These are phyloP conservation scores for Dictyostelium capitatum DNA, from an alignment of 78 protist species.

Conservation along the genomic window DNA sequence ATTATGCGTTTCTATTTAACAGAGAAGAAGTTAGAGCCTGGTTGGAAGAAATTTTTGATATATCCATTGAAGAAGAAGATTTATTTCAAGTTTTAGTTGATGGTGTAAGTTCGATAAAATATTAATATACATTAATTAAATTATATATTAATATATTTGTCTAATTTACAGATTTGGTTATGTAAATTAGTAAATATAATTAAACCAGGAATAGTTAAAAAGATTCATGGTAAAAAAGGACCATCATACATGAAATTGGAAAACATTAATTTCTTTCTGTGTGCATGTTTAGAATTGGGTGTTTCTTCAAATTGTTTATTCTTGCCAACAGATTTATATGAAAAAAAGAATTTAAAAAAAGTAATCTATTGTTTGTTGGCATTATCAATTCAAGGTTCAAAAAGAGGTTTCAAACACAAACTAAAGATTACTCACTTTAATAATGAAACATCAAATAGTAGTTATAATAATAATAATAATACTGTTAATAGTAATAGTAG, in stretches of 20 bases:
- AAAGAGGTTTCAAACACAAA: conserved; percentile 76
- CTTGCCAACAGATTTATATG: conserved; percentile 77
- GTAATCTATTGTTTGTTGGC: conserved; percentile 82
- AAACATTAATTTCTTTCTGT: conserved; percentile 83
- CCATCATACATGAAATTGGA: conserved; percentile 75
- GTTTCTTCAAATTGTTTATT: conserved; percentile 64
- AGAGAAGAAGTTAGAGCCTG: conserved; percentile 76
- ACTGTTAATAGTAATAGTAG: not conserved
- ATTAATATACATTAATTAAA: not conserved
- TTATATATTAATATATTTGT: not conserved
- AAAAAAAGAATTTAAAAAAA: conserved; percentile 81
- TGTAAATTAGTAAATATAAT: conserved; percentile 72
- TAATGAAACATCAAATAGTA: not conserved
- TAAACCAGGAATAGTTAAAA: conserved; percentile 72
- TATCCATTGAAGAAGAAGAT: conserved; percentile 53
- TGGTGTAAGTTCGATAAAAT: conserved; percentile 27
- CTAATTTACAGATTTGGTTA: conserved; percentile 30
- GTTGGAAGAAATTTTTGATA: conserved; percentile 60
- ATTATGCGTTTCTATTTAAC: conserved; percentile 66
- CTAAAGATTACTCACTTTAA: conserved; percentile 51
- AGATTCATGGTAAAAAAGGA: conserved; percentile 47
- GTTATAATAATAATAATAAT: too few relatives aligned
- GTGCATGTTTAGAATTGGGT: conserved; percentile 79
- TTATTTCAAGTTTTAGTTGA: conserved; percentile 47
- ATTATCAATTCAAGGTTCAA: conserved; percentile 71